A percentile compares a stretch with the other conserved stretches of the same genome.
These are phyloP conservation scores for Heterobasidion parviporum DNA, from an alignment of 1,284 basidiomycete species.

Conservation along the genomic window DNA sequence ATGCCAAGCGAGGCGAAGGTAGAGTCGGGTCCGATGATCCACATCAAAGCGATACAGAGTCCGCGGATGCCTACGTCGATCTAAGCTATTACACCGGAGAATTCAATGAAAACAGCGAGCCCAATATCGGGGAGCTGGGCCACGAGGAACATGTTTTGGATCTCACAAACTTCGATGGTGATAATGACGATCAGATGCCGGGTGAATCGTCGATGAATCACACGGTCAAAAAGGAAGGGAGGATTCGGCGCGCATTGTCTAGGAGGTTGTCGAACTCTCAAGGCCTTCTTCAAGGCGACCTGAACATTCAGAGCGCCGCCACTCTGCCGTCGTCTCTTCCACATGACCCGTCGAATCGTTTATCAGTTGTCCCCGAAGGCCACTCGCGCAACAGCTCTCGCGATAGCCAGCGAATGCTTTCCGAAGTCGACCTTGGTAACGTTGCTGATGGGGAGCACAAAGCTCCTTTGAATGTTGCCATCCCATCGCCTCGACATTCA, in stretches of 20 bases:
- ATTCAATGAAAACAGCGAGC: slow-evolving; percentile 18
- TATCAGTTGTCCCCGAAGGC: not conserved
- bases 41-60: slow-evolving; percentile 15
- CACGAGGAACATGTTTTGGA: slow-evolving; percentile 55
- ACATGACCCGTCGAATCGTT: not conserved
- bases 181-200: slow-evolving; percentile 56
- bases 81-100: slow-evolving; percentile 35
- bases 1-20: not conserved
- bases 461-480: not conserved
- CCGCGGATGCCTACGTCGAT: slow-evolving; percentile 34
- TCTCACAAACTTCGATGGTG: slow-evolving; percentile 77
- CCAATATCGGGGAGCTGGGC: slow-evolving; percentile 23
- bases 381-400: not conserved
- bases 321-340: not conserved
- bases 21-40: slow-evolving; percentile 5
- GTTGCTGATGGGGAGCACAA: not conserved
- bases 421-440: not conserved
- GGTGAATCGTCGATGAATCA: slow-evolving; percentile 58
- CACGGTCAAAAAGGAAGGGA: slow-evolving; percentile 61
- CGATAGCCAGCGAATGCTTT: not conserved
- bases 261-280: slow-evolving; percentile 23
- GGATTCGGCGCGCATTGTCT: slow-evolving; percentile 50
- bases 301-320: not conserved
- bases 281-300: slow-evolving; percentile 5
- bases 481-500: not conserved